Conservation (phyloP, 1,284 basidiomycete species). For the Malassezia slooffiae region DNA sequence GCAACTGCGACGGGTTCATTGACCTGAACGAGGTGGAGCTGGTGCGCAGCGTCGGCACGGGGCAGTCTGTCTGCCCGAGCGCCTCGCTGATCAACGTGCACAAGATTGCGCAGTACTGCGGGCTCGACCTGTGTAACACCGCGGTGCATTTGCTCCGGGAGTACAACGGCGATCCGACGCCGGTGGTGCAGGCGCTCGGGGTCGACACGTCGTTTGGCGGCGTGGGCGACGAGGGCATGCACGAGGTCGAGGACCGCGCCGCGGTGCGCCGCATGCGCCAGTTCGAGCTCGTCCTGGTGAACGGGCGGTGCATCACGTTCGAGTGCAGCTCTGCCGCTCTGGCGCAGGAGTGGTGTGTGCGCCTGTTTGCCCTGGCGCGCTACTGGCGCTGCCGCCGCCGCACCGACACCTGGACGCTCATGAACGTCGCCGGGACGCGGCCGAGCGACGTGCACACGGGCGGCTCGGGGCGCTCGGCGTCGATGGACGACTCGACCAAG, state of each 20-base stretch:
- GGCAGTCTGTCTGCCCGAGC: constrained; percentile 4
- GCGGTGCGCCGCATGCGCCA: constrained; percentile 57
- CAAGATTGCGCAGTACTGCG: too few relatives aligned
- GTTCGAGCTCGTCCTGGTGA: constrained; percentile 64
- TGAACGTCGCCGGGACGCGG: constrained; percentile 51
- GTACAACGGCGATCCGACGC: neutral
- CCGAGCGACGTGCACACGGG: neutral
- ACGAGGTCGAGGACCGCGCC: constrained; percentile 50
- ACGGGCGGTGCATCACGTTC: constrained; percentile 60
- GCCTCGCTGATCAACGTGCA: neutral
- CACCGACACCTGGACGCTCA: constrained; percentile 62
- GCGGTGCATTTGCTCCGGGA: neutral
- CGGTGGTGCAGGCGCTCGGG: constrained; percentile 27
- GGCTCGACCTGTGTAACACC: too few relatives aligned
- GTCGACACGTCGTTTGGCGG: constrained; percentile 61
- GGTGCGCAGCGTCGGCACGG: constrained; percentile 52
- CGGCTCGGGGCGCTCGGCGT: neutral
- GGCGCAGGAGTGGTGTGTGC: constrained; percentile 67
- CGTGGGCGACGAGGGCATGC: constrained; percentile 59
- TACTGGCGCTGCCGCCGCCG: constrained; percentile 68
- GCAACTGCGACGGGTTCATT: constrained; percentile 57
- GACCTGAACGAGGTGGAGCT: constrained; percentile 59
- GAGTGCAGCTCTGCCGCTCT: constrained; percentile 52
- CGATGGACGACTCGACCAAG: constrained; percentile 46
- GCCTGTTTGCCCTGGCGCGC: constrained; percentile 57